Evolutionary conservation across 2,329 filamentous ascomycete species (phyloP), one percentile per base, ranked within the genome.

Genomic region (Simplicillium aogashimaense): DNA sequence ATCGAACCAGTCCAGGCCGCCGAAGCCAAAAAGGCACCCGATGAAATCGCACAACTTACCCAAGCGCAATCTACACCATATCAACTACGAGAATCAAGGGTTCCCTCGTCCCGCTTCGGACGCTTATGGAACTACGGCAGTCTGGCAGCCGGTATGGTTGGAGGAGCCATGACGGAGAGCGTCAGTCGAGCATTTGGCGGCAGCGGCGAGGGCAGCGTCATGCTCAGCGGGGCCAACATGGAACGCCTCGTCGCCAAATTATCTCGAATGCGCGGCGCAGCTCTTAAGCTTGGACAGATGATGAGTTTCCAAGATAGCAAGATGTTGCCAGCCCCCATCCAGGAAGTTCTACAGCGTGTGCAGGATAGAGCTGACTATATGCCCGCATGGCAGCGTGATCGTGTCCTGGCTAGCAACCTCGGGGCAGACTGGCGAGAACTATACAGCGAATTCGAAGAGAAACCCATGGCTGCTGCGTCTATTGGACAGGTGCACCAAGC

Each of bases 351-450:
- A 11, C 88, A 95, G 57, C 81, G 94, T 6, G 92, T 98, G 0
- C 92, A 98, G 58, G 92, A 98, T 58, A 82, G 86, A 42, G 92
- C 92, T 31, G 90, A 98, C 60, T 98, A 97, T 60, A 98, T 98
- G 92, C 92, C 92, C 1, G 76, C 86, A 3, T 95, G 81, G 58
- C 92, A 98, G 60, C 82, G 92, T 10, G 81, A 98, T 58, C 79
- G 82, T 44, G 90, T 98, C 1, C 72, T 98, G 7, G 61, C 69
- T 0, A 69, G 74, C 5, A 94, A 94, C 52, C 72, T 98, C 0
- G 92, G 92, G 0, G 54, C 76, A 0, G 74, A 90, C 40, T 98
- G 92, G 92, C 76, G 87, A 37, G 76, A 86, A 2, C 64, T 95
- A 1, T 98, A 90, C 52, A 71, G 70, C 15, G 76, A 81, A 4